Base-by-base conservation (phyloP, 208 protist species). In the Acanthamoeba lenticulata region DNA sequence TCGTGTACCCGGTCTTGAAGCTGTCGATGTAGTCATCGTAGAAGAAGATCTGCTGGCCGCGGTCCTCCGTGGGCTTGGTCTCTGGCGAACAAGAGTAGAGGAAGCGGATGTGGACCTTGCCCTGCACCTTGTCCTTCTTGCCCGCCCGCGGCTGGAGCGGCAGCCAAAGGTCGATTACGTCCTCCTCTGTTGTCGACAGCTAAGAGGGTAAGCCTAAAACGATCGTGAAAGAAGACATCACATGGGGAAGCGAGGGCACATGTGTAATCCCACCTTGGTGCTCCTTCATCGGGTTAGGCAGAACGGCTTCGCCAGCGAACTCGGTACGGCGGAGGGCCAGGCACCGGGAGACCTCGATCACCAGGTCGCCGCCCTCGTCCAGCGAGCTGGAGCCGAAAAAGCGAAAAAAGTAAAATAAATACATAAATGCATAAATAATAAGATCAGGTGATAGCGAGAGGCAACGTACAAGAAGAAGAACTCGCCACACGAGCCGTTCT, bases 21-120 rank as follows among this genome's bases (percentile, higher is more conserved):
- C 77, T 86, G 34, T 86, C 77, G 34, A 86, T 86, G 44, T 86
- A 86, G 34, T 86, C 77, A 32, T 86, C 77, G 40, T 86, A 86
- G 45, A 86, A 86, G 77, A 86, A 86, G 34, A 86, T 86, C 77
- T 86, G 77, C 21, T 86, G 77, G 1, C 77, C 77, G 15, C 45
- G 19, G n/a, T 86, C 77, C 27, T 86, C 44, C 0, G 45, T 32
- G 21, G 77, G 77, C 45, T 57, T 86, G 21, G 77, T 86, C 52
- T 86, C 77, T 19, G 77, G n/a, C 38, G 77, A 86, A 40, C 44
- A 60, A 29, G 77, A 86, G 77, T 86, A 86, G 21, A 86, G 21
- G 77, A 60, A 86, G 4, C 77, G 77, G 27, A 86, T 57, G 44
- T 86, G 77, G 42, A 86, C 27, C 77, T 86, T 86, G 77, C 77